Base-by-base conservation (phyloP, 768 basidiomycete species). In the Collybia sordida region DNA sequence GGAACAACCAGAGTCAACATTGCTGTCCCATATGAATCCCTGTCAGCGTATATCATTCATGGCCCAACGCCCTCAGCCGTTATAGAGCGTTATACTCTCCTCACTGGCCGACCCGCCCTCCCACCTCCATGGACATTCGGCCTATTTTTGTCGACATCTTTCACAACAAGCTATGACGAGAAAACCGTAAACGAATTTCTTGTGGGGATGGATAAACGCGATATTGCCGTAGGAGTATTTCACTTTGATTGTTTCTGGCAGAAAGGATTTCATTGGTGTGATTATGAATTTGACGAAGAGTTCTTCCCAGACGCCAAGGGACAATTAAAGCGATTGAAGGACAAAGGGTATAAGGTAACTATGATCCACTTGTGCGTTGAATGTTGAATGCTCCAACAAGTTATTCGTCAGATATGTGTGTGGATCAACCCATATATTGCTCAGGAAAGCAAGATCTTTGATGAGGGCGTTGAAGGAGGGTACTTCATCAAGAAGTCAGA, bases 111-210 rank as follows among this genome's bases (percentile, higher is more conserved):
- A 12, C 71, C 73, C 24, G 70, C 69, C 2, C 67, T 79, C 15
- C 77, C 77, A 9, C 77, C 77, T 11, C 64, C 71, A 0, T 78
- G 77, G 76, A 70, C 75, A 4, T 79, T 76, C 57, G 72, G 73
- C 34, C 71, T 79, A 12, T 79, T 73, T 71, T 64, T 79, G 6
- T 72, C 74, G 11, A 77, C 77, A 0, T 75, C 73, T 2, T 79
- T 78, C 61, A 71, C 73, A 2, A 78, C 75, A 1, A 62, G 65
- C 19, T 78, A 77, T 55, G 67, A 73, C 50, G 67, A 73, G 55
- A 58, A 66, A 36, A 79, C 77, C 2, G 74, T 79, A 28, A 68
- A 68, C 6, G 53, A 63, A 27, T 78, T 77, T 60, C 63, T 79
- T 4, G 55, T 73, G 28, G 77, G 73, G 6, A 76, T 79, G 76